Base-by-base conservation (phyloP, 2,329 filamentous ascomycete species). In the Botryotinia calthae region DNA sequence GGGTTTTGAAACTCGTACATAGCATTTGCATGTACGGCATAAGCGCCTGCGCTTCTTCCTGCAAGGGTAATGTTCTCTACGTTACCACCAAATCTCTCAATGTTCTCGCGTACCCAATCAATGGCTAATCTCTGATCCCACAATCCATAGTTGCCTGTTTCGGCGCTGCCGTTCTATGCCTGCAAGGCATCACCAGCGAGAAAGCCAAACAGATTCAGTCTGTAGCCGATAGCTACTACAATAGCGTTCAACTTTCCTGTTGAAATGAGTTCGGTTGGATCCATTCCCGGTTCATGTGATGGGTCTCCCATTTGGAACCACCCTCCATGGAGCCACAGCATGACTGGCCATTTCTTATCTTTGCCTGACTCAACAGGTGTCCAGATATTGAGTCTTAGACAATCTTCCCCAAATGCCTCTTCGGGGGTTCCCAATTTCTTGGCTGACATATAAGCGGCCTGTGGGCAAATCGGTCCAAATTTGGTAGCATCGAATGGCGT, bases 61-160 rank as follows among this genome's bases (percentile, higher is more conserved):
- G 83, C 87, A 65, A 87, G 79, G 1, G 84, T 86, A 46, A 91
- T 84, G 70, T 86, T 85, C 2, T 80, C 79, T 1, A 82, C 82
- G 74, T 91, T 86, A 1, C 89, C 89, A 0, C 89, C 89, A 79
- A 91, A 89, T 12, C 80, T 81, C 4, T 79, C 84, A 68, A 89
- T 86, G 78, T 90, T 90, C 40, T 85, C 82, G 73, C 83, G 83
- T 44, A 91, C 85, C 89, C 89, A 91, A 73, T 84, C 81, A 28
- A 91, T 82, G 16, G 87, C 84, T 22, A 85, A 78, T 73, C 87
- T 84, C 80, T 91, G 88, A 77, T 91, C 90, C 74, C 85, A 83
- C 64, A 91, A 80, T 1, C 90, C 91, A 66, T 85, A 85, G 79
- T 71, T 71, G 28, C 69, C 69, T 34, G 51, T 48, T 56, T 54